Percentiles rank a stretch among this genome's conserved stretches.
These are phyloP conservation scores for Malus sylvestris DNA, from an alignment of 306 rosid species.

Conservation along the genomic window DNA sequence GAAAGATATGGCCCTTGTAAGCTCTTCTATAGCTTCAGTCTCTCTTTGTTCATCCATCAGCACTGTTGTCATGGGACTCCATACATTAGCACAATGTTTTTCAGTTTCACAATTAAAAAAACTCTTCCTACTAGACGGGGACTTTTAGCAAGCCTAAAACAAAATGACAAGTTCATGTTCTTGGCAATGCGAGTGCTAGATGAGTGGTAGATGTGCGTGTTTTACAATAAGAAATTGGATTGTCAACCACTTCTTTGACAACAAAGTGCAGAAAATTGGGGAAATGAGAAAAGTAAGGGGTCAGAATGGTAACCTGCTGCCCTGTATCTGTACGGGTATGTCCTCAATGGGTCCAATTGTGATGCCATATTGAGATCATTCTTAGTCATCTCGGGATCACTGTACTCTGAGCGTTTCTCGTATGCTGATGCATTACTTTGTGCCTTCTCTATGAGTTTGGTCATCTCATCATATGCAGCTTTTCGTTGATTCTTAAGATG, in stretches of 20 bases:
- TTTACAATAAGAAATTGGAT: neutral
- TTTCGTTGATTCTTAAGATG: slow-evolving; percentile 59
- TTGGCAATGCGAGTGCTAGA: neutral
- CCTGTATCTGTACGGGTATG: slow-evolving; percentile 79
- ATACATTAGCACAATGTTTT: slow-evolving; percentile 19
- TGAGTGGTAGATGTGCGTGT: neutral
- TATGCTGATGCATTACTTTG: slow-evolving; percentile 66
- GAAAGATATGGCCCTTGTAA: slow-evolving; percentile 63
- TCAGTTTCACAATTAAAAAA: neutral
- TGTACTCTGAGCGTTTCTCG: slow-evolving; percentile 81
- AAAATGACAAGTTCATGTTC: neutral
- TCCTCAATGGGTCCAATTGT: slow-evolving; percentile 64
- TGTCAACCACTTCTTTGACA: neutral
- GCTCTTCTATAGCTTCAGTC: slow-evolving; percentile 68
- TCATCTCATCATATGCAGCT: slow-evolving; percentile 81
- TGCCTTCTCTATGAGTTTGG: slow-evolving; percentile 66
- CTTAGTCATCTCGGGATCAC: slow-evolving; percentile 69
- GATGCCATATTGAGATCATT: slow-evolving; percentile 63
- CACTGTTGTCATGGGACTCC: slow-evolving; percentile 37
- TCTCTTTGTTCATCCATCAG: slow-evolving; percentile 88
- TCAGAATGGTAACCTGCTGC: slow-evolving; percentile 61
- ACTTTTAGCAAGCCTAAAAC: neutral
- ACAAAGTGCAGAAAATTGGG: neutral
- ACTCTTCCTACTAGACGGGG: neutral
- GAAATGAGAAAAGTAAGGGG: neutral